These are phyloP conservation scores for Butyriboletus loyo DNA, from an alignment of 768 basidiomycete genomes.

Conservation along the genomic window DNA sequence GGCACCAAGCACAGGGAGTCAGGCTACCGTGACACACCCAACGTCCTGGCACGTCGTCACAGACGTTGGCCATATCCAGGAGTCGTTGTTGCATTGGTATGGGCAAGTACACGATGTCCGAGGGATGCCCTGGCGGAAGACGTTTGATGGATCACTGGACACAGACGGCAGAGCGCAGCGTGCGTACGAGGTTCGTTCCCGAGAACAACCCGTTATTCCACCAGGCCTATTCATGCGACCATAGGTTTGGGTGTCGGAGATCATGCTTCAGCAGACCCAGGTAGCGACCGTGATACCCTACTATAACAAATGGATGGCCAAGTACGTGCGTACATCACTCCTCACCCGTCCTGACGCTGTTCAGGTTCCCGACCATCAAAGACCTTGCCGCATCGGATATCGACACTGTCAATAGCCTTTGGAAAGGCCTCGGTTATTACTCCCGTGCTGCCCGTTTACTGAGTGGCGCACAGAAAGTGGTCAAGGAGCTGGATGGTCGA, in stretches of 20 bases:
- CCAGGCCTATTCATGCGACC: not conserved
- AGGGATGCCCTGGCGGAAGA: slow-evolving; percentile 92
- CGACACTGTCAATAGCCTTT: slow-evolving; percentile 83
- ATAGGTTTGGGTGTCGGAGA: slow-evolving; percentile 87
- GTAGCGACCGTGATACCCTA: slow-evolving; percentile 93
- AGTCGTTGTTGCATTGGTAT: slow-evolving; percentile 69
- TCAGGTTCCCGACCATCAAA: slow-evolving; percentile 77
- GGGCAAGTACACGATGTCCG: slow-evolving; percentile 59
- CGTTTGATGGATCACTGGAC: slow-evolving; percentile 52
- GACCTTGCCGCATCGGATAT: slow-evolving; percentile 70
- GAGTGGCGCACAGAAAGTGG: slow-evolving; percentile 76
- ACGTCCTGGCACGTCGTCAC: slow-evolving; percentile 48
- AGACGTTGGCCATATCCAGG: slow-evolving; percentile 39
- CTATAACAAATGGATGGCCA: slow-evolving; percentile 84
- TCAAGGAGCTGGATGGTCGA: slow-evolving; percentile 59
- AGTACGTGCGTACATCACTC: slow-evolving; percentile 40
- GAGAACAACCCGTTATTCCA: not conserved
- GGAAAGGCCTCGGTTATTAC: slow-evolving; percentile 94
- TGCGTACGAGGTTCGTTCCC: slow-evolving; percentile 77
- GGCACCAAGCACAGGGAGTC: not conserved
- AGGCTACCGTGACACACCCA: slow-evolving; percentile 39
- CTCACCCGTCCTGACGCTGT: not conserved
- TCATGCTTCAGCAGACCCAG: slow-evolving; percentile 97
- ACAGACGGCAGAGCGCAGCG: slow-evolving; percentile 70
- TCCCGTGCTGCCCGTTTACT: slow-evolving; percentile 81